Percentiles rank a stretch among this genome's conserved stretches.
phyloP scores from a whole-genome alignment of 2,329 filamentous ascomycete genomes.

The Drechmeria coniospora region DNA sequence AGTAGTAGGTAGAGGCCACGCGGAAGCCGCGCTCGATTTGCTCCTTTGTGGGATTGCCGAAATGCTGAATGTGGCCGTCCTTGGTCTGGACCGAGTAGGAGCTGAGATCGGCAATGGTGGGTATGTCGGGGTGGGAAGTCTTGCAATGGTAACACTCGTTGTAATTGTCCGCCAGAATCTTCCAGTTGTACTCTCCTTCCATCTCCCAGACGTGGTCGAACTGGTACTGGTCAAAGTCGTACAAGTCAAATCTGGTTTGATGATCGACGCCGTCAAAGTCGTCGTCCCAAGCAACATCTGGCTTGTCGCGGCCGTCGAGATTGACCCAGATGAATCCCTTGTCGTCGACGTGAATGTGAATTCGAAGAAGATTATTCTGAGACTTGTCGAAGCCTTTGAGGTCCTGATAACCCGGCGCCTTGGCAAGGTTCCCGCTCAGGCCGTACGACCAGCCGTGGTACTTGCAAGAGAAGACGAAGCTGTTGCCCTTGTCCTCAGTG shows the following conservation, averaged over 20 bases:
- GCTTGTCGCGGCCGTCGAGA: conserved; percentile 29
- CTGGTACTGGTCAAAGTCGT: conserved; percentile 35
- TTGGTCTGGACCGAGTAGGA: conserved; percentile 36
- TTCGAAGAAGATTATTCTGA: conserved; percentile 38
- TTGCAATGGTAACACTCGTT: conserved; percentile 53
- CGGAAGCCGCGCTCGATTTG: conserved; percentile 30
- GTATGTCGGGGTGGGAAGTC: conserved; percentile 41
- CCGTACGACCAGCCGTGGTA: conserved; percentile 51
- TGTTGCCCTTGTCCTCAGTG: conserved; percentile 30
- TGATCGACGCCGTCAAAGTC: conserved; percentile 32
- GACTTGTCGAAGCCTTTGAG: conserved; percentile 39
- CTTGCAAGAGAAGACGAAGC: conserved; percentile 39
- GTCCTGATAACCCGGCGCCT: conserved; percentile 42
- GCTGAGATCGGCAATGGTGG: conserved; percentile 38
- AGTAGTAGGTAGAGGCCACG: conserved; percentile 32
- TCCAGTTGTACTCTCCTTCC: conserved; percentile 44
- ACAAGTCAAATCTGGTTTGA: conserved; percentile 27
- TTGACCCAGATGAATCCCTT: conserved; percentile 46
- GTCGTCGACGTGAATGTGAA: conserved; percentile 36
- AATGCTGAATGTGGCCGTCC: conserved; percentile 33
- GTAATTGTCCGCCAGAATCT: conserved; percentile 46
- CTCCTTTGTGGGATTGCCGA: conserved; percentile 28
- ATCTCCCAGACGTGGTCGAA: conserved; percentile 44
- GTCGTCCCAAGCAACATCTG: conserved; percentile 33
- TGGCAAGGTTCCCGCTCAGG: conserved; percentile 38